Base-by-base conservation (phyloP, 164 flowering plant genomes). In the Aristolochia contorta region DNA sequence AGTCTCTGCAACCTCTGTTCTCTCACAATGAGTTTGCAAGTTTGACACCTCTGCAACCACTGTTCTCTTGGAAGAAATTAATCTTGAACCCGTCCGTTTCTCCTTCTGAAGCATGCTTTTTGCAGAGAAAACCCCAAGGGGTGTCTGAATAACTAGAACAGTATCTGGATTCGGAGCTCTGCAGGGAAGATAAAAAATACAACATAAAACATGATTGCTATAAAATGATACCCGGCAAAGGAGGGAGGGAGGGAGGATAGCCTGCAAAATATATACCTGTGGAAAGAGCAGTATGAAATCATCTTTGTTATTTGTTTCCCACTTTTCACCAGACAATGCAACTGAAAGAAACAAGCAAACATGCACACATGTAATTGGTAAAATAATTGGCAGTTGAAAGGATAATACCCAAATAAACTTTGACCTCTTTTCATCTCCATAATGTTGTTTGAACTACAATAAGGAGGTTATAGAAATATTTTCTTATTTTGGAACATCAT, bases 141-240 rank as follows among this genome's bases (percentile, higher is more conserved):
- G 92, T 45, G 84, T 83, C 73, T 84, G 87, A 61, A 93, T 75
- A 24, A 86, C 81, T 66, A 93, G 72, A 62, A 82, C 94, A 23
- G 78, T 83, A 71, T 93, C 95, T 23, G 90, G 91, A 67, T 84
- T 88, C 62, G 99, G 99, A 59, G 92, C 82, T 81, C 97, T 93
- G 82, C 68, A 63, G 48, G 62, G 20, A 30, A 56, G n/a, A 54
- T 12, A 30, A 7, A 30, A 5, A 4, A 14, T 13, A 27, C 45
- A n/a, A 30, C 59, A 56, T 56, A 30, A 56, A 37, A 21, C 47
- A 37, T 20, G 15, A 37, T 22, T 16, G 13, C 57, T 32, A n/a
- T 57, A n/a, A 18, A 20, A 23, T 25, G 16, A 43, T 19, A 51
- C 8, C n/a, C n/a, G n/a, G n/a, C n/a, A n/a, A 37, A 6, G 37